phyloP scores from a whole-genome alignment of 2,329 filamentous ascomycete species.

The Trichothecium sympodiale region DNA sequence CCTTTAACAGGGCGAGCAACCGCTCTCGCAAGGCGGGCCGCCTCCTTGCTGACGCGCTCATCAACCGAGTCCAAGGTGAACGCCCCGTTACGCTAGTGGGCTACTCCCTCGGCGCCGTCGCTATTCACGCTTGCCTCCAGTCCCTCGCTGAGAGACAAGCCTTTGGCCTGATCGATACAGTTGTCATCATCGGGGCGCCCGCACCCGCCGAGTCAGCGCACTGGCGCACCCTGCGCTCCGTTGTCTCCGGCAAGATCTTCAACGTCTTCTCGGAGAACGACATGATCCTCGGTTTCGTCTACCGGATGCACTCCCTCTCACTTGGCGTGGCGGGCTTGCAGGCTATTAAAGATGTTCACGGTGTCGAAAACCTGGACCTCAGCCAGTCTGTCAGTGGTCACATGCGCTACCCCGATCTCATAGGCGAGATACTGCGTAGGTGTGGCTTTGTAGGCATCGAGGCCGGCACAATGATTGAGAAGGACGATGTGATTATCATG shows the following conservation, averaged over 20 bases:
- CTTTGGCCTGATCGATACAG: conserved; percentile 76
- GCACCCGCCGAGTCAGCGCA: conserved; percentile 59
- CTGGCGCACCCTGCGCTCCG: conserved; percentile 67
- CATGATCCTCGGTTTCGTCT: conserved; percentile 77
- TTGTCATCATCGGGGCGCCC: conserved; percentile 72
- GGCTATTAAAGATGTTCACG: conserved; percentile 53
- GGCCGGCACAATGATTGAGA: conserved; percentile 35
- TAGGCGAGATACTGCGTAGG: conserved; percentile 37
- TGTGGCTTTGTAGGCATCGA: conserved; percentile 39
- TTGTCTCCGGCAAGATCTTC: conserved; percentile 71
- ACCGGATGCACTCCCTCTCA: conserved; percentile 73
- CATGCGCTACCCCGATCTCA: conserved; percentile 38
- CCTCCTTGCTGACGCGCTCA: conserved; percentile 71
- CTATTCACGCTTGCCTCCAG: conserved; percentile 74
- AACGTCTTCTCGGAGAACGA: conserved; percentile 87
- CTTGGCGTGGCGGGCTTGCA: conserved; percentile 78
- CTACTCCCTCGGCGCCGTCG: conserved; percentile 69
- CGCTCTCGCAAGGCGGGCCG: conserved; percentile 70
- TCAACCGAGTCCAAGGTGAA: conserved; percentile 74
- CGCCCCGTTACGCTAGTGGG: conserved; percentile 70
- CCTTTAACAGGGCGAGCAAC: conserved; percentile 66
- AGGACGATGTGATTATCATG: conserved; percentile 38
- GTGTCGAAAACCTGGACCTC: conserved; percentile 47
- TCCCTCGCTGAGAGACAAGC: conserved; percentile 65
- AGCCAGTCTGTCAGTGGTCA: conserved; percentile 43